phyloP scores from a whole-genome alignment of 306 rosid species.

The Prunus kanzakura region DNA sequence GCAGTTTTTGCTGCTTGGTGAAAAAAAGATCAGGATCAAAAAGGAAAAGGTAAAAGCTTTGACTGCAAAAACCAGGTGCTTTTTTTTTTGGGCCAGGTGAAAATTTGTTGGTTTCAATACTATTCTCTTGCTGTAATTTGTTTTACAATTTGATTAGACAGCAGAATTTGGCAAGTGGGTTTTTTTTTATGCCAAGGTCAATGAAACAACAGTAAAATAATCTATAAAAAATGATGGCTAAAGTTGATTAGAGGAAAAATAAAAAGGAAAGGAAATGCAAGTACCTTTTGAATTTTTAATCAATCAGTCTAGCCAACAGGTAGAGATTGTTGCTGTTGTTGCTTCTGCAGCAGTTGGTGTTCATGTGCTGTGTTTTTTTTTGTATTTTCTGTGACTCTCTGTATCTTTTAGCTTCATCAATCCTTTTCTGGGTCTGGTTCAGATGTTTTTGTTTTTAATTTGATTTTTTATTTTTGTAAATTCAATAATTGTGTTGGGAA shows the following conservation, averaged over 20 bases:
- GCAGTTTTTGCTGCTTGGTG: not conserved
- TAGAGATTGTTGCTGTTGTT: not conserved
- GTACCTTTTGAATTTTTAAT: slow-evolving; percentile 6
- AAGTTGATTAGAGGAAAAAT: not conserved
- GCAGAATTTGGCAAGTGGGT: not conserved
- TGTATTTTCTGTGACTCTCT: not conserved
- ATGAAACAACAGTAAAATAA: not conserved
- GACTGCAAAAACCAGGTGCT: not conserved
- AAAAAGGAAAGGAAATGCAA: not conserved
- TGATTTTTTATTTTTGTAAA: not conserved
- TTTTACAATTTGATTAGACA: not conserved
- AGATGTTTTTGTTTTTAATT: not conserved
- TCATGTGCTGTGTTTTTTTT: not conserved
- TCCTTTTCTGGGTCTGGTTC: slow-evolving; percentile 7
- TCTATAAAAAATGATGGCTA: not conserved
- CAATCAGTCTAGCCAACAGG: not conserved
- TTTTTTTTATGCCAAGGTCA: slow-evolving; percentile 3
- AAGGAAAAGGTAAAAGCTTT: not conserved
- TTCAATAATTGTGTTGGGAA: not conserved
- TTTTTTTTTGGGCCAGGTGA: not conserved
- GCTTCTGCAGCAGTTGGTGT: not conserved
- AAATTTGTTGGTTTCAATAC: not conserved
- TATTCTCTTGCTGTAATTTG: not conserved
- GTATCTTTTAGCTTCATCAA: not conserved
- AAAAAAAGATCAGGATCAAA: not conserved